A percentile compares a stretch with the other conserved stretches of the same genome.
Evolutionary conservation across 306 rosid genomes (phyloP).

Genomic region (Castanopsis chinensis): DNA sequence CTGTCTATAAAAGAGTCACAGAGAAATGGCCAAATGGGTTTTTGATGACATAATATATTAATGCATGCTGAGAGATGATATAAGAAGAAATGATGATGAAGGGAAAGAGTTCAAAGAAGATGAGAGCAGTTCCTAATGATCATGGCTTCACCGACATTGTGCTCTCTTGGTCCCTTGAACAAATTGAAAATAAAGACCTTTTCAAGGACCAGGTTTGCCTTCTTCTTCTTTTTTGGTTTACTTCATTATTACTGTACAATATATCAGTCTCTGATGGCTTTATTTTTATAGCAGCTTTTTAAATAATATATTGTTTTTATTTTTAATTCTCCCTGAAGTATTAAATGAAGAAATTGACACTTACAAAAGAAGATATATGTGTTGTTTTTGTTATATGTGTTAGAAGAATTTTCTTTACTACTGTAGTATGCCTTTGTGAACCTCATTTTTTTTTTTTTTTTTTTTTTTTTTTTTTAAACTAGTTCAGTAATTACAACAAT

Average conservation of each 20-base stretch:
- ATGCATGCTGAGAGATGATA: not conserved
- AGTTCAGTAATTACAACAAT: too few species aligned
- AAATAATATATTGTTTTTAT: not conserved
- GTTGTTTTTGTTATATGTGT: too few species aligned
- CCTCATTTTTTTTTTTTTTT: too few species aligned
- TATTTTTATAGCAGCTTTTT: not conserved
- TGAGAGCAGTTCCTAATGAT: not conserved
- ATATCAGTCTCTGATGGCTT: not conserved
- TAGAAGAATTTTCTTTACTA: too few species aligned
- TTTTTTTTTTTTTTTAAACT: too few species aligned
- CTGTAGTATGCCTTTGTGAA: too few species aligned
- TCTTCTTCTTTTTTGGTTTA: not conserved
- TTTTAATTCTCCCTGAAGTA: not conserved
- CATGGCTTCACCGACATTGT: conserved; percentile 28
- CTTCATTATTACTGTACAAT: not conserved
- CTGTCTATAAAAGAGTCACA: too few species aligned
- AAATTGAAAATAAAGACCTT: conserved; percentile 43
- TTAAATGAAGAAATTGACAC: not conserved
- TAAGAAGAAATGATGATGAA: conserved; percentile 16
- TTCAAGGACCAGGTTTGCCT: conserved; percentile 35
- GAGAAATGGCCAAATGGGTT: not conserved
- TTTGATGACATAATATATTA: not conserved
- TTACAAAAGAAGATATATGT: not conserved
- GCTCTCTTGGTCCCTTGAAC: conserved; percentile 61
- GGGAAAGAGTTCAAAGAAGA: conserved; percentile 23